phyloP scores from a whole-genome alignment of 179 eudicot genomes.

The Patellifolia procumbens region DNA sequence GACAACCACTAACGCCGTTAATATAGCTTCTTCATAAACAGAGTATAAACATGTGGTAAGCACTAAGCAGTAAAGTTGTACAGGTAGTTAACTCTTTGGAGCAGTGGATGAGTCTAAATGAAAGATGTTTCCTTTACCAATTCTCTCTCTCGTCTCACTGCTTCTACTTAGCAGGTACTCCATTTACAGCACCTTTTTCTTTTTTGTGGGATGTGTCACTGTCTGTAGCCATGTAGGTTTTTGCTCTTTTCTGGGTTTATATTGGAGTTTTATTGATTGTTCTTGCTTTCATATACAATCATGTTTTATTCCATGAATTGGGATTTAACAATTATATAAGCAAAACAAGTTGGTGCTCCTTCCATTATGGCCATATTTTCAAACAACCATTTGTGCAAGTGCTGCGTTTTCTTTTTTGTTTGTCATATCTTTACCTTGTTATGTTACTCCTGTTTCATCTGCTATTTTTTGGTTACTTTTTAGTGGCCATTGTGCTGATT shows the following conservation, averaged over 20 bases:
- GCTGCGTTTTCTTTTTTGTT: background rate
- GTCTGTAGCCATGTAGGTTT: no score
- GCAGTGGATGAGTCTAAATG: conserved; percentile 13
- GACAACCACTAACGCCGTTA: background rate
- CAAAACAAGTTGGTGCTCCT: no score
- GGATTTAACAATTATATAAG: no score
- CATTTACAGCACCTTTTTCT: background rate
- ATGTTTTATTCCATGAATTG: no score
- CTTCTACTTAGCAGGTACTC: conserved; percentile 30
- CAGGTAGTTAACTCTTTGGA: background rate
- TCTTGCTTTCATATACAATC: background rate
- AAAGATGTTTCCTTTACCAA: background rate
- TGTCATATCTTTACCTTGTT: background rate
- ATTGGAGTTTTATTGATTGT: background rate
- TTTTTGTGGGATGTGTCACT: no score
- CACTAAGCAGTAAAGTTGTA: no score
- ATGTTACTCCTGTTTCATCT: background rate
- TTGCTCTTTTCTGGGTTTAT: background rate
- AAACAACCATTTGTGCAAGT: no score
- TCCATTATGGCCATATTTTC: no score
- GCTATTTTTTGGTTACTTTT: background rate
- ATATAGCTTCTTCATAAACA: background rate
- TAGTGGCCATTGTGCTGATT: background rate
- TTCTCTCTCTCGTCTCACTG: conserved; percentile 23
- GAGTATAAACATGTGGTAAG: background rate